Evolutionary conservation across 2,329 filamentous ascomycete species (phyloP), one percentile per base, ranked within the genome.

Genomic region (Colletotrichum kahawae): DNA sequence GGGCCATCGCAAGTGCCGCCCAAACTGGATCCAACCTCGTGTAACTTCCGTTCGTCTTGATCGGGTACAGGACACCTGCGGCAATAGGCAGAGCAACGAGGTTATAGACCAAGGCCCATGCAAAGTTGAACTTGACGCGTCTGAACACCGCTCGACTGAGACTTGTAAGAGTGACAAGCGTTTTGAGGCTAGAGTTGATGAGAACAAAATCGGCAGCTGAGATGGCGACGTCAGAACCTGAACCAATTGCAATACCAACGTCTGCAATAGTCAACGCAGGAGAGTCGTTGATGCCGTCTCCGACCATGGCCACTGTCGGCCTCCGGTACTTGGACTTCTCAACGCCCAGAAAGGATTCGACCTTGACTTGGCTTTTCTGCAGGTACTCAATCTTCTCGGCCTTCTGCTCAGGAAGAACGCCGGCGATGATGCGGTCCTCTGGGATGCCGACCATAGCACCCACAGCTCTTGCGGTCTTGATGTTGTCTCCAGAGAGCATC

Each of bases 401-500:
- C 84, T 98, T 98, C 78, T 97, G 90, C 21, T 93, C 92, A 0
- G 96, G 96, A 13, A 98, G 90, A 6, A 98, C 95, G 77, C 95
- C 95, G 13, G 96, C 95, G 76, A 98, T 94, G 77, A 98, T 93
- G 81, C 97, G 94, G 69, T 88, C 85, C 1, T 87, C 80, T 0
- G 92, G 89, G 77, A 98, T 98, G 27, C 94, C 95, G 21, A 98
- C 88, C 79, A 91, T 91, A 3, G 88, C 85, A 1, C 94, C 96
- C 4, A 98, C 95, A 0, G 95, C 95, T 21, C 90, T 88, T 3
- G 96, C 96, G 1, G 96, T 98, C 18, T 88, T 92, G n/a, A 88
- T 86, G 81, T 98, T 98, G 86, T 98, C 96, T 34, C 96, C 96
- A 0, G 95, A 97, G 43, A 98, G 92, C 95, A 98, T 97, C 92